Evolutionary conservation across 2,329 filamentous ascomycete genomes (phyloP).

Genomic region (Neophaeococcomyces mojaviensis): DNA sequence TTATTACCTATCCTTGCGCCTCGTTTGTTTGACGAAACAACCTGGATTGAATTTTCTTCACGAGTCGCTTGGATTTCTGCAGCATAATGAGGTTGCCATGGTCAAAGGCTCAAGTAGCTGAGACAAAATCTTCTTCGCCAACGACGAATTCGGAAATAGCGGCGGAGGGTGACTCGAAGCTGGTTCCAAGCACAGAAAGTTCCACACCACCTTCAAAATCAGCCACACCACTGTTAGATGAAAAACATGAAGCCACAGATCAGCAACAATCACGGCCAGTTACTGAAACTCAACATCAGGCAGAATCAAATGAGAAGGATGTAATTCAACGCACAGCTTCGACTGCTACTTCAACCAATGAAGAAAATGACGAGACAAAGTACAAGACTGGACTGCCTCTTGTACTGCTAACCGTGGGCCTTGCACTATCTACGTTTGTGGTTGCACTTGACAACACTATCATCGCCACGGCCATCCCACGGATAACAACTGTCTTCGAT

Average conservation of each 20-base stretch:
- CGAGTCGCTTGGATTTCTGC: no score
- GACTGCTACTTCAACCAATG: constrained; percentile 10
- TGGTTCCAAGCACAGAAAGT: no score
- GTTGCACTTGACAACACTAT: constrained; percentile 27
- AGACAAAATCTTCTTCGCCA: neutral
- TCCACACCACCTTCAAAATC: neutral
- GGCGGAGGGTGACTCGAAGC: no score
- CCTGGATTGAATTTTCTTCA: no score
- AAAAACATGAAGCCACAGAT: neutral
- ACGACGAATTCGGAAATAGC: neutral
- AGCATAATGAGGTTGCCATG: constrained; percentile 20
- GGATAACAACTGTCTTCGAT: constrained; percentile 25
- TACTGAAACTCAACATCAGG: no score
- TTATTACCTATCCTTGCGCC: constrained; percentile 4
- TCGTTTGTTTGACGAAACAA: no score
- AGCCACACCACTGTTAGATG: constrained; percentile 8
- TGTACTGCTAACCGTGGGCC: constrained; percentile 19
- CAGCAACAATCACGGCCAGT: neutral
- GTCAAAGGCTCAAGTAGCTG: constrained; percentile 11
- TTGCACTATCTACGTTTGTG: constrained; percentile 25
- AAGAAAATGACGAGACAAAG: constrained; percentile 21
- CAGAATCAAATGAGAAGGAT: constrained; percentile 5
- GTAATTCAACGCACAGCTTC: constrained; percentile 9
- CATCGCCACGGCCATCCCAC: constrained; percentile 25
- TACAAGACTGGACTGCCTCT: constrained; percentile 20